Conservation (phyloP, 1,284 basidiomycete genomes). For the Melampsora occidentalis region DNA sequence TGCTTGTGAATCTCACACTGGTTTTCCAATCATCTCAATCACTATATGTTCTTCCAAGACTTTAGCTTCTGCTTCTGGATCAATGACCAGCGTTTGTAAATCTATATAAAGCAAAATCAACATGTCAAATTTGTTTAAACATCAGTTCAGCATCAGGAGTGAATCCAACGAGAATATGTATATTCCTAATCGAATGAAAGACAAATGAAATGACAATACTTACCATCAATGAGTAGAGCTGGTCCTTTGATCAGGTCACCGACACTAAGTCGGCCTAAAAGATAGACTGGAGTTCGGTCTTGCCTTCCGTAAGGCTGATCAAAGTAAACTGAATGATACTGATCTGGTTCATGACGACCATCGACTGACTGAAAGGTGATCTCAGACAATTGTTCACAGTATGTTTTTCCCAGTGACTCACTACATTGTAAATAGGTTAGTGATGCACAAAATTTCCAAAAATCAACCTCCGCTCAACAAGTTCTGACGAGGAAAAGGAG, state of each 20-base stretch:
- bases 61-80: conserved; percentile 15
- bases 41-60: conserved; percentile 23
- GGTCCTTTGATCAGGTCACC: conserved; percentile 27
- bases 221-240: conserved; percentile 38
- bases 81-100: conserved; percentile 33
- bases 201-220: neutral
- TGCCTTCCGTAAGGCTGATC: conserved; percentile 6
- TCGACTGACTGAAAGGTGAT: neutral
- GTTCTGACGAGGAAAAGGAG: neutral
- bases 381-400: neutral
- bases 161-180: too few relatives aligned
- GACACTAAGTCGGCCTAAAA: neutral
- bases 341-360: neutral
- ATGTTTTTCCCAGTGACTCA: neutral
- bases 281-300: conserved; percentile 7
- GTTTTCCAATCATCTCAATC: conserved; percentile 13
- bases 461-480: conserved; percentile 6
- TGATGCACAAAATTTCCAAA: neutral
- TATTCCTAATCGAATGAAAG: neutral
- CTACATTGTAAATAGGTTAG: neutral
- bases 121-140: neutral
- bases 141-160: neutral
- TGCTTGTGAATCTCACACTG: neutral
- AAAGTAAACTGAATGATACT: conserved; percentile 29
- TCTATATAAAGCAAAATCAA: conserved; percentile 1